Conservation (phyloP, 2,329 filamentous ascomycete genomes). For the Fusarium decemcellulare region DNA sequence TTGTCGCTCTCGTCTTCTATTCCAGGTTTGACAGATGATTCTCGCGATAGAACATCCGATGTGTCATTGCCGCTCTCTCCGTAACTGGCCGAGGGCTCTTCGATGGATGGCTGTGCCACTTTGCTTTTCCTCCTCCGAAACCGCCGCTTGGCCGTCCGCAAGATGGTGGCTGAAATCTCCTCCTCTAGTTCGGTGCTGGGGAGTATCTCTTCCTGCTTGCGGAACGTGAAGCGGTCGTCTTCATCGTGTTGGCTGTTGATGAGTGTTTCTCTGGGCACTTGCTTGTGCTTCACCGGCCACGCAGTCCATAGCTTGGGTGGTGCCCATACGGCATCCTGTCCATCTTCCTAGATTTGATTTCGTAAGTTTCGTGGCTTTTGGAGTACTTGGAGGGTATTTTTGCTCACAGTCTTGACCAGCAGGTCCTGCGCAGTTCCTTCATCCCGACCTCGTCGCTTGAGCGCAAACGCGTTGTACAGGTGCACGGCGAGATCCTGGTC, state of each 20-base stretch:
- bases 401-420: conserved; percentile 48
- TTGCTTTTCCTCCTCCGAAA: conserved; percentile 58
- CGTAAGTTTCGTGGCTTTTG: background rate
- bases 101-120: conserved; percentile 40
- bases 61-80: conserved; percentile 27
- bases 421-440: conserved; percentile 46
- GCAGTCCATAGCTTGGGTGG: conserved; percentile 81
- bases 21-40: conserved; percentile 34
- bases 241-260: conserved; percentile 60
- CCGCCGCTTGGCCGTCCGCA: conserved; percentile 77
- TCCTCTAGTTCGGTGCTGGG: conserved; percentile 78
- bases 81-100: conserved; percentile 19
- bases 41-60: conserved; percentile 22
- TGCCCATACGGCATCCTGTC: conserved; percentile 58
- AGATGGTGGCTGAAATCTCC: conserved; percentile 74
- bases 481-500: conserved; percentile 80
- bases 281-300: conserved; percentile 79
- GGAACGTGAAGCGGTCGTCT: conserved; percentile 67
- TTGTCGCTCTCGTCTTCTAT: conserved; percentile 37
- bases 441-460: conserved; percentile 64
- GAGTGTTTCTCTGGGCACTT: conserved; percentile 73
- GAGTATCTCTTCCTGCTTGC: conserved; percentile 57
- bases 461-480: conserved; percentile 81
- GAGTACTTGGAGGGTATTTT: too few species aligned
- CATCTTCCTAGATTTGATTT: conserved; percentile 43